Percentiles rank a stretch among this genome's conserved stretches.
These are phyloP conservation scores for Syzygium malaccense DNA, from an alignment of 441 rosid genomes.

Conservation along the genomic window DNA sequence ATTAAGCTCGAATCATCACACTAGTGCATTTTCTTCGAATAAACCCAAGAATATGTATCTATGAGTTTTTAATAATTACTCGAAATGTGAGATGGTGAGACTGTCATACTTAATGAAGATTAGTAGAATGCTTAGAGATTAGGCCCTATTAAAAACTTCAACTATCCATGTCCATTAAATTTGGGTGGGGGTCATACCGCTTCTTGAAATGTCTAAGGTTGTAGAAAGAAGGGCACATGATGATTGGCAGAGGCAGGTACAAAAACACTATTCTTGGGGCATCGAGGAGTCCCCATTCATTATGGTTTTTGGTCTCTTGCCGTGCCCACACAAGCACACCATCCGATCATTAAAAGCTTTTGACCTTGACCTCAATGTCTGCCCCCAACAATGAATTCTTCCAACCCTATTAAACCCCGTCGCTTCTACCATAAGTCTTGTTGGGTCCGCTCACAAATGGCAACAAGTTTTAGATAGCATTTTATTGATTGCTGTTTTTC, in stretches of 20 bases:
- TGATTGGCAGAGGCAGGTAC: background rate
- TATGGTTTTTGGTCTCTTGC: background rate
- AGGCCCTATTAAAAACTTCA: background rate
- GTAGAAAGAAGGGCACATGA: background rate
- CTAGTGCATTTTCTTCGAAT: background rate
- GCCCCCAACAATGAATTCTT: background rate
- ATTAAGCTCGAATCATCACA: background rate
- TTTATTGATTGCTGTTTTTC: background rate
- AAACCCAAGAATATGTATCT: background rate
- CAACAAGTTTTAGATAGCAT: background rate
- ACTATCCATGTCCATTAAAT: background rate
- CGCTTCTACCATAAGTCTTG: background rate
- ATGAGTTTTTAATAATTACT: background rate
- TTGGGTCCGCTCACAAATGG: background rate
- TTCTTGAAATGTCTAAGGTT: background rate
- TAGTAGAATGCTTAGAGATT: background rate
- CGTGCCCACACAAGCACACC: background rate
- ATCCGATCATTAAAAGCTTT: background rate
- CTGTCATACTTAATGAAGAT: background rate
- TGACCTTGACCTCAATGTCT: background rate
- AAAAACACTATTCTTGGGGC: background rate
- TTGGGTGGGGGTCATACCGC: background rate
- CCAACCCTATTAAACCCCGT: background rate
- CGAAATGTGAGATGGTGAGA: background rate
- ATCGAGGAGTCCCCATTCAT: background rate